phyloP scores from a whole-genome alignment of 2,329 filamentous ascomycete species.

The Penicillium sp. region DNA sequence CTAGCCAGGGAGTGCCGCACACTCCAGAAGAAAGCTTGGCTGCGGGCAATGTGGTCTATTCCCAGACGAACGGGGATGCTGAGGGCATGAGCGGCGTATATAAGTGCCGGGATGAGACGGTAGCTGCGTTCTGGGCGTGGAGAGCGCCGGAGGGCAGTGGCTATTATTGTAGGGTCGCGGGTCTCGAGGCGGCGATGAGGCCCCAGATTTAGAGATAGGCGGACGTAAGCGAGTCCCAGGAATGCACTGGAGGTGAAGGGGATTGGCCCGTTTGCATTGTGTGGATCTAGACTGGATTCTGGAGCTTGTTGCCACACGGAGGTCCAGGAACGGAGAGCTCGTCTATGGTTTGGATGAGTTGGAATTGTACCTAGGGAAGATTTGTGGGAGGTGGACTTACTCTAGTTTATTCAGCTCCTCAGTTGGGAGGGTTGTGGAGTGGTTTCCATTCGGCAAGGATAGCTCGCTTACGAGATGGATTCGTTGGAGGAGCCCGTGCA shows the following conservation, averaged over 20 bases:
- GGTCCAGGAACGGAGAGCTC: constrained; percentile 31
- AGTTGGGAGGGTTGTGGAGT: constrained; percentile 25
- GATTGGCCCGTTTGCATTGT: constrained; percentile 29
- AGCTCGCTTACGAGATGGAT: constrained; percentile 40
- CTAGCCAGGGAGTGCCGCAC: constrained; percentile 31
- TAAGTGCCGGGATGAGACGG: constrained; percentile 54
- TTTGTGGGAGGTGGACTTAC: constrained; percentile 11
- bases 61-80: constrained; percentile 44
- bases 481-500: constrained; percentile 63
- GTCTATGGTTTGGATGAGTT: constrained; percentile 11
- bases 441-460: constrained; percentile 25
- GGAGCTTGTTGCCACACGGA: constrained; percentile 31
- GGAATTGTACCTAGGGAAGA: background rate
- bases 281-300: constrained; percentile 29
- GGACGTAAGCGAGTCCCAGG: constrained; percentile 28
- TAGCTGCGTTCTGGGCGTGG: constrained; percentile 52
- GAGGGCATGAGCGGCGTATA: constrained; percentile 60
- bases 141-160: constrained; percentile 51
- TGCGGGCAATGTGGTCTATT: constrained; percentile 31
- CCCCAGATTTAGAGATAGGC: constrained; percentile 43
- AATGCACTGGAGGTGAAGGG: constrained; percentile 30
- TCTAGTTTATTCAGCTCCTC: constrained; percentile 31
- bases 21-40: constrained; percentile 34
- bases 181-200: constrained; percentile 57
- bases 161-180: constrained; percentile 55